These are phyloP conservation scores for Nectriaceae sp. DNA, from an alignment of 2,329 filamentous ascomycete species.

Conservation along the genomic window DNA sequence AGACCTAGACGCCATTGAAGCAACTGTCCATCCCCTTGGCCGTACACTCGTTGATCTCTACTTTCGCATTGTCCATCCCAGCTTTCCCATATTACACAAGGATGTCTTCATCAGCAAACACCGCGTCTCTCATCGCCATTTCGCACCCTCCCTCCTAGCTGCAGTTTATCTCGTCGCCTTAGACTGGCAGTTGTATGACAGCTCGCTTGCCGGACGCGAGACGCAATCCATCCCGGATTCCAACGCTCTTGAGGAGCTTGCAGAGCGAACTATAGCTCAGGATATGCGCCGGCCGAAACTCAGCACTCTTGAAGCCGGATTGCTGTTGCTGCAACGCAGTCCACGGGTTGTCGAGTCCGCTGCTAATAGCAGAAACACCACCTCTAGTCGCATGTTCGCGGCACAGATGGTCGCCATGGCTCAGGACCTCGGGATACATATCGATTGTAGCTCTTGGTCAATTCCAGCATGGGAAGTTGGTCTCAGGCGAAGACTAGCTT, in stretches of 20 bases:
- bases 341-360: conserved; percentile 38
- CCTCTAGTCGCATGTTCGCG: conserved; percentile 47
- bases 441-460: conserved; percentile 63
- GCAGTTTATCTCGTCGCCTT: conserved; percentile 64
- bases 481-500: conserved; percentile 61
- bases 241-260: conserved; percentile 39
- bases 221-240: conserved; percentile 31
- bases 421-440: conserved; percentile 60
- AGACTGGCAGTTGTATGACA: conserved; percentile 62
- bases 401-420: conserved; percentile 58
- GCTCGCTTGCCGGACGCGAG: conserved; percentile 43
- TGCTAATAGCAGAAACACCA: conserved; percentile 20
- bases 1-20: conserved; percentile 56
- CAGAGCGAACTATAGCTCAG: conserved; percentile 46
- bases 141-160: conserved; percentile 59
- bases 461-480: conserved; percentile 65
- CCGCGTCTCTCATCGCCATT: conserved; percentile 55
- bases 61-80: conserved; percentile 62
- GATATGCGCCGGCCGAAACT: conserved; percentile 55
- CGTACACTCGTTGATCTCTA: conserved; percentile 66
- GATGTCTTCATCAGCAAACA: conserved; percentile 65
- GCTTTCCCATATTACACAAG: conserved; percentile 61
- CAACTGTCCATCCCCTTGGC: conserved; percentile 63
- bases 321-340: conserved; percentile 53
- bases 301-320: conserved; percentile 55